Conservation (phyloP, 2,329 filamentous ascomycete species). For the Aspergillus floridensis region DNA sequence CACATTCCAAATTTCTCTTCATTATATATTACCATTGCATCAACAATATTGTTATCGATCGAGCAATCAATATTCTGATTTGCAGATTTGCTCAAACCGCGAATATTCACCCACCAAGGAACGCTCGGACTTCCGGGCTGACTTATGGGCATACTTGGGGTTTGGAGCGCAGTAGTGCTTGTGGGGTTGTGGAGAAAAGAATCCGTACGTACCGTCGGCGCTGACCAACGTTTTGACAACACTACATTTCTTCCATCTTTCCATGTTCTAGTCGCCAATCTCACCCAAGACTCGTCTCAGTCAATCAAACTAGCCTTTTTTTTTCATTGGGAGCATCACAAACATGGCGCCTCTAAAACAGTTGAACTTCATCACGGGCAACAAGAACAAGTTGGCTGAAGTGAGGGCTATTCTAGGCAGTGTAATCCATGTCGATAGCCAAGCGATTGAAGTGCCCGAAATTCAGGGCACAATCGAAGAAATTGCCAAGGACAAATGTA, state of each 20-base stretch:
- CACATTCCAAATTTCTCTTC: background rate
- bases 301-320: background rate
- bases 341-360: slow-evolving; percentile 49
- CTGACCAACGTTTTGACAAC: background rate
- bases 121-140: background rate
- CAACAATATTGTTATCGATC: background rate
- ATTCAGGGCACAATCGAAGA: slow-evolving; percentile 91
- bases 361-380: slow-evolving; percentile 94
- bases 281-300: background rate
- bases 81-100: background rate
- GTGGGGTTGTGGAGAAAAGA: slow-evolving; percentile 4
- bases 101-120: background rate
- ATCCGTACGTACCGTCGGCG: background rate
- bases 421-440: slow-evolving; percentile 68
- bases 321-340: background rate
- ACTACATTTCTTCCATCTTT: background rate
- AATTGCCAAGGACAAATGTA: slow-evolving; percentile 84
- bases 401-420: slow-evolving; percentile 81
- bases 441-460: slow-evolving; percentile 77
- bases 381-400: slow-evolving; percentile 89
- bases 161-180: background rate
- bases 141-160: background rate
- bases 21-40: background rate
- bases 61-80: background rate
- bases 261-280: background rate